Conservation (phyloP, 208 protist species). For the Naegleria lovaniensis region DNA sequence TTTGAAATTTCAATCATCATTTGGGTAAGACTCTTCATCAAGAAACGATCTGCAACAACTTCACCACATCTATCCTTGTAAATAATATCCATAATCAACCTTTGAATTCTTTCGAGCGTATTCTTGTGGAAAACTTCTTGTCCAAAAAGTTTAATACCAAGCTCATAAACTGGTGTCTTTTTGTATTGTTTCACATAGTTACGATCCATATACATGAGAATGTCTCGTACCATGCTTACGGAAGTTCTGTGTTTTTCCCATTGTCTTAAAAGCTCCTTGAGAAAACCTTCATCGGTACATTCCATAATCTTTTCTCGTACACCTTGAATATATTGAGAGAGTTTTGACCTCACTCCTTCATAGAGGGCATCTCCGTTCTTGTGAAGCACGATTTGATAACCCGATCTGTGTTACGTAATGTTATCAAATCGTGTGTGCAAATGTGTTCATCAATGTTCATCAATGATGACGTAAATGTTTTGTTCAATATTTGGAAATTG, state of each 20-base stretch:
- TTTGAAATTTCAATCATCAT: constrained; percentile 36
- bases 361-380: constrained; percentile 22
- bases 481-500: not conserved
- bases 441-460: no score
- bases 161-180: constrained; percentile 53
- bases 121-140: constrained; percentile 23
- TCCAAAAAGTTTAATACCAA: constrained; percentile 49
- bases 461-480: not conserved
- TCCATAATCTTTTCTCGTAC: constrained; percentile 58
- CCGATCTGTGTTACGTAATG: not conserved
- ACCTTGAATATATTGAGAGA: constrained; percentile 66
- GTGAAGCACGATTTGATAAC: constrained; percentile 9
- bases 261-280: constrained; percentile 45
- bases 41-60: constrained; percentile 5
- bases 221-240: constrained; percentile 64
- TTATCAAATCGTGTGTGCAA: no score
- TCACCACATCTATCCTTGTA: constrained; percentile 9
- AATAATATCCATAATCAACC: constrained; percentile 24
- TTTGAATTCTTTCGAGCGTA: constrained; percentile 16
- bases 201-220: constrained; percentile 72
- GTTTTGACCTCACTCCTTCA: constrained; percentile 46
- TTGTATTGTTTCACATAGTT: constrained; percentile 57
- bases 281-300: constrained; percentile 47
- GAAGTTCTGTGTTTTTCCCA: constrained; percentile 60
- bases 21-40: not conserved